Evolutionary conservation across 1,284 basidiomycete genomes (phyloP), one percentile per base, ranked within the genome.

Genomic region (Marasmius tenuissimus): DNA sequence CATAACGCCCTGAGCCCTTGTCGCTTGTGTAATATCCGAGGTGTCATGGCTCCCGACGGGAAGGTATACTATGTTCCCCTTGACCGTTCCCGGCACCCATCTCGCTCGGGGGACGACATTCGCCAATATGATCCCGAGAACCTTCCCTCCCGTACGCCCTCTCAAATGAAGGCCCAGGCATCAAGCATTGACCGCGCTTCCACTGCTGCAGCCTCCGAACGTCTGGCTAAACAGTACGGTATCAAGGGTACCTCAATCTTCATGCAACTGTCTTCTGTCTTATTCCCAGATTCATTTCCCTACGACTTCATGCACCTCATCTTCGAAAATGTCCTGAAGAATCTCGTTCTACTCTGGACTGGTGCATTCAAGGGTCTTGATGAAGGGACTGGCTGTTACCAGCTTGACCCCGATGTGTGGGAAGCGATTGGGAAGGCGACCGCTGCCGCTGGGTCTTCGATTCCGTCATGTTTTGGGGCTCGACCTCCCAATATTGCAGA

Each of bases 251-350:
- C 75, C 0, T 71, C 78, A 0, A 33, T 79, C 1, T 72, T 81
- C 1, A 65, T 65, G 10, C 45, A 55, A 53, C 66, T 83, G 1
- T 56, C 66, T 0, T 81, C 76, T 0, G 64, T 83, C 1, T 67
- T 64, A 0, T 79, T 81, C 56, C 77, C 81, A 0, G 0, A 33
- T 0, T 81, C 76, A 0, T 82, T 82, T 58, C 79, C 77, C 0
- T 76, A 74, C 58, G 77, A 83, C 61, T 80, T 81, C 65, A 83
- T 83, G 81, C 80, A 83, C 59, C 70, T 82, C 0, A 69, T 82
- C 18, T 78, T 66, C 65, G 77, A 80, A 63, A 82, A 82, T 57
- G 40, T 77, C 0, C 61, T 81, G 35, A 69, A 69, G 49, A 80
- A 80, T 59, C 70, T 83, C 0, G 69, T 80, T 50, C 61, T 67